These are phyloP conservation scores for Metrosideros polymorpha DNA, from an alignment of 441 rosid genomes.

Conservation along the genomic window DNA sequence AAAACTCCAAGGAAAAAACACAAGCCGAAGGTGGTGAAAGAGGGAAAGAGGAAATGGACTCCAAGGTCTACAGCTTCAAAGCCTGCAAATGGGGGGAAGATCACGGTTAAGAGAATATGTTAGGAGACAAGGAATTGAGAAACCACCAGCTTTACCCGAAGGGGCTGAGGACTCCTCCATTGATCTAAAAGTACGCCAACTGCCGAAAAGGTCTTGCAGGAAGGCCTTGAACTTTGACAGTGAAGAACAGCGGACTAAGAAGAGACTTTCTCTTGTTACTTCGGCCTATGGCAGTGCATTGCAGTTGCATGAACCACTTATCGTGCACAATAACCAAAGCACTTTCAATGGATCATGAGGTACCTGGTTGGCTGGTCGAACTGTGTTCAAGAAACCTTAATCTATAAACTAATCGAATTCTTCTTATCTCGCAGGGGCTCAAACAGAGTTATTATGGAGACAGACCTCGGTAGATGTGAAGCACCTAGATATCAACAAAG, in stretches of 20 bases:
- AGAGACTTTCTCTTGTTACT: constrained; percentile 14
- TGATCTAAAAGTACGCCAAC: too few species aligned
- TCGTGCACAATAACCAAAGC: constrained; percentile 16
- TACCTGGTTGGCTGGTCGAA: neutral
- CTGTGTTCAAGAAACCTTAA: neutral
- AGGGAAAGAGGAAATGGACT: neutral
- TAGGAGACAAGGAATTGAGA: constrained; percentile 17
- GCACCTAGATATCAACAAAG: constrained; percentile 31
- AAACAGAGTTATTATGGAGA: too few species aligned
- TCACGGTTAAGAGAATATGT: constrained; percentile 36
- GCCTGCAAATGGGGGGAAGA: constrained; percentile 12
- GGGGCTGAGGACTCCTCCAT: constrained; percentile 10
- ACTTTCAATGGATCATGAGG: constrained; percentile 28
- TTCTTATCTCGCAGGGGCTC: constrained; percentile 34
- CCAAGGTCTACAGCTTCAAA: neutral
- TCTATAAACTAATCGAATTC: neutral
- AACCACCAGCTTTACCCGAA: constrained; percentile 18
- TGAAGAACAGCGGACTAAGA: constrained; percentile 31
- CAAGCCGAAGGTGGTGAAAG: constrained; percentile 13
- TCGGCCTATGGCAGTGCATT: constrained; percentile 13
- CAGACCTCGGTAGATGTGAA: too few species aligned
- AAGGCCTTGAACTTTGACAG: constrained; percentile 44
- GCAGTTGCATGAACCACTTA: constrained; percentile 22
- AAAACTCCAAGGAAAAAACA: constrained; percentile 10
- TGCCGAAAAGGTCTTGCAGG: constrained; percentile 36